Percentiles rank a stretch among this genome's conserved stretches.
These are phyloP conservation scores for Sporisorium exsertum DNA, from an alignment of 1,284 basidiomycete species.

Conservation along the genomic window DNA sequence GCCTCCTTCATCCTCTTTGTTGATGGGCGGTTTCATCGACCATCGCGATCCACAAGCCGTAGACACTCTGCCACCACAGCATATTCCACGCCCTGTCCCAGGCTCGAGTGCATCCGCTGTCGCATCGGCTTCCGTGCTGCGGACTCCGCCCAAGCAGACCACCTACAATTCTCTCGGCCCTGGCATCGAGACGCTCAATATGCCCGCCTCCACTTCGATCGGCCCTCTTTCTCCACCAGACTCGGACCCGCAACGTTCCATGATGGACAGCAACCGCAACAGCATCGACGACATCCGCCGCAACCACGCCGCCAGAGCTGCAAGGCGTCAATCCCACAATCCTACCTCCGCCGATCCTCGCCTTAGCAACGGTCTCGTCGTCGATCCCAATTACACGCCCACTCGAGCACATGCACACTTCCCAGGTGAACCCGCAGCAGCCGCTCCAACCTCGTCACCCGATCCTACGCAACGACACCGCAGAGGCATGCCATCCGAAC, in stretches of 20 bases:
- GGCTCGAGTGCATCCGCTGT: constrained; percentile 5
- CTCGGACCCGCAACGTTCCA: constrained; percentile 49
- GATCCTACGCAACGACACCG: constrained; percentile 37
- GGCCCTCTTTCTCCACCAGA: constrained; percentile 53
- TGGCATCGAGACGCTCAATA: constrained; percentile 24
- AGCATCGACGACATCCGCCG: constrained; percentile 62
- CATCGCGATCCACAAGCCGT: constrained; percentile 18
- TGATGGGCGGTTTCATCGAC: constrained; percentile 14
- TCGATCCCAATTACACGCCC: constrained; percentile 22
- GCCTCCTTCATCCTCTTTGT: background rate
- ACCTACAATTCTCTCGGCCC: constrained; percentile 1
- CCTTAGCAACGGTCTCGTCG: constrained; percentile 29
- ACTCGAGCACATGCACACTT: constrained; percentile 29
- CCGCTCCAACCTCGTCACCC: constrained; percentile 13
- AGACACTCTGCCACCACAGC: constrained; percentile 50
- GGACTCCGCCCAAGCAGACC: constrained; percentile 33
- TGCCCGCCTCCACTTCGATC: constrained; percentile 23
- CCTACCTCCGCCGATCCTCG: constrained; percentile 15
- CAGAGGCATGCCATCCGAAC: constrained; percentile 40
- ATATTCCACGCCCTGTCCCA: constrained; percentile 53
- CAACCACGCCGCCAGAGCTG: constrained; percentile 58
- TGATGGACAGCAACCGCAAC: constrained; percentile 60
- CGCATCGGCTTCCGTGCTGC: constrained; percentile 20
- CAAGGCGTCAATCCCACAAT: constrained; percentile 29
- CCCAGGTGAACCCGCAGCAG: constrained; percentile 23